Conservation (phyloP, 805 yeast species). For the Candida insectorum region DNA sequence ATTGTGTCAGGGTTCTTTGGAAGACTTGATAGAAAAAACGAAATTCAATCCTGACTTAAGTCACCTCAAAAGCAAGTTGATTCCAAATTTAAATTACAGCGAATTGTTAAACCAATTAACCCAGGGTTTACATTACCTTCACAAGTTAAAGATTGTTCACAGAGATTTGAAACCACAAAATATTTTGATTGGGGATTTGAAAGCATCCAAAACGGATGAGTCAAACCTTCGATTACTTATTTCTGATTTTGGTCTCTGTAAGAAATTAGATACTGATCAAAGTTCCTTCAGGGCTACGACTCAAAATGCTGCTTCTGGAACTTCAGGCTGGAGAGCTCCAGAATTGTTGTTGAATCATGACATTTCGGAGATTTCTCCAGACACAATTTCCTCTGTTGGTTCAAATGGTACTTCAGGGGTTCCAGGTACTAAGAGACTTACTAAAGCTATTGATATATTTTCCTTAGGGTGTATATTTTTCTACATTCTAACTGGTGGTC, state of each 20-base stretch:
- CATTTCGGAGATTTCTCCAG: conserved; percentile 36
- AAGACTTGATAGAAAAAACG: conserved; percentile 71
- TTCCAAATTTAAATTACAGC: conserved; percentile 27
- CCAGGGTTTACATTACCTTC: conserved; percentile 81
- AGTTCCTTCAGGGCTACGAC: conserved; percentile 91
- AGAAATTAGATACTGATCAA: conserved; percentile 86
- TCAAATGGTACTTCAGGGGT: conserved; percentile 5
- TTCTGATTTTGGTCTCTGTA: conserved; percentile 95
- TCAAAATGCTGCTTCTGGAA: conserved; percentile 86
- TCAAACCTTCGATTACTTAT: conserved; percentile 59
- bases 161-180: conserved; percentile 94
- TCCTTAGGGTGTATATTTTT: conserved; percentile 93
- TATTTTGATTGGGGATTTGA: conserved; percentile 76
- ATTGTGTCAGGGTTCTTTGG: conserved; percentile 83
- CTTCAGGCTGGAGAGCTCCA: conserved; percentile 98
- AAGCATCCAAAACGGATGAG: conserved; percentile 18
- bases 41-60: conserved; percentile 29
- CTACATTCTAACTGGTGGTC: conserved; percentile 77
- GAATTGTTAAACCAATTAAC: conserved; percentile 71
- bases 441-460: conserved; percentile 89
- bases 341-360: conserved; percentile 57
- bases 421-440: conserved; percentile 50
- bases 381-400: conserved; percentile 26
- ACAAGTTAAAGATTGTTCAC: conserved; percentile 87
- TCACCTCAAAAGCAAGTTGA: conserved; percentile 13